These are phyloP conservation scores for Cylindrodendrum hubeiense DNA, from an alignment of 2,329 filamentous ascomycete genomes.

Conservation along the genomic window DNA sequence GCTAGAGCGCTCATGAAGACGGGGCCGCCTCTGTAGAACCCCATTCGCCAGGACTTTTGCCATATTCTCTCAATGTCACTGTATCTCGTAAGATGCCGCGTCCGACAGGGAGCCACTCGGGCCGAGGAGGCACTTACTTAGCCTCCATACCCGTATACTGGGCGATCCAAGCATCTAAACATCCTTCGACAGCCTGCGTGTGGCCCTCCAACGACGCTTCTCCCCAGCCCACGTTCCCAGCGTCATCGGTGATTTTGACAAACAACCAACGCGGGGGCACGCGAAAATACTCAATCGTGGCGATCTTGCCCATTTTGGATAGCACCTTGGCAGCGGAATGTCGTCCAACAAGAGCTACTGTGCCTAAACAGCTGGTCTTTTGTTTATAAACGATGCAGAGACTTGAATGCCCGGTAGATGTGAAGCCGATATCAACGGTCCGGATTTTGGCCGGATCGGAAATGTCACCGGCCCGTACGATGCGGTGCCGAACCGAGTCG, in stretches of 20 bases:
- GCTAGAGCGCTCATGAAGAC: conserved; percentile 85
- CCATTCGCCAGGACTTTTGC: conserved; percentile 78
- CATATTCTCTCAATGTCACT: conserved; percentile 86
- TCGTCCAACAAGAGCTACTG: neutral
- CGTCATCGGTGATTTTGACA: conserved; percentile 79
- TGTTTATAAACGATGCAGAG: neutral
- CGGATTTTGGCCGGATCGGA: conserved; percentile 13
- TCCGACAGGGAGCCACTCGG: neutral
- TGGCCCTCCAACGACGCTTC: conserved; percentile 82
- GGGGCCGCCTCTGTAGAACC: conserved; percentile 82
- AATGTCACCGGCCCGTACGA: conserved; percentile 4
- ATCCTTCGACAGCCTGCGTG: conserved; percentile 79
- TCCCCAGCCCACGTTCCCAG: conserved; percentile 76
- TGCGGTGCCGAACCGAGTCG: neutral
- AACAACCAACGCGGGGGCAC: conserved; percentile 83
- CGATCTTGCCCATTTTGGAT: conserved; percentile 48
- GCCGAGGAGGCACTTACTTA: conserved; percentile 63
- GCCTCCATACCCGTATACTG: conserved; percentile 76
- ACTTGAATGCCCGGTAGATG: neutral
- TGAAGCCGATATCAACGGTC: neutral
- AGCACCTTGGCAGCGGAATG: no score
- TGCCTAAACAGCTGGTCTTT: neutral
- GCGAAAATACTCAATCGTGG: conserved; percentile 76
- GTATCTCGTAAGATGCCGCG: neutral
- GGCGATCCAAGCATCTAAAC: conserved; percentile 74